Conservation (phyloP, 2,329 filamentous ascomycete genomes). For the Diplodia sapinea region DNA sequence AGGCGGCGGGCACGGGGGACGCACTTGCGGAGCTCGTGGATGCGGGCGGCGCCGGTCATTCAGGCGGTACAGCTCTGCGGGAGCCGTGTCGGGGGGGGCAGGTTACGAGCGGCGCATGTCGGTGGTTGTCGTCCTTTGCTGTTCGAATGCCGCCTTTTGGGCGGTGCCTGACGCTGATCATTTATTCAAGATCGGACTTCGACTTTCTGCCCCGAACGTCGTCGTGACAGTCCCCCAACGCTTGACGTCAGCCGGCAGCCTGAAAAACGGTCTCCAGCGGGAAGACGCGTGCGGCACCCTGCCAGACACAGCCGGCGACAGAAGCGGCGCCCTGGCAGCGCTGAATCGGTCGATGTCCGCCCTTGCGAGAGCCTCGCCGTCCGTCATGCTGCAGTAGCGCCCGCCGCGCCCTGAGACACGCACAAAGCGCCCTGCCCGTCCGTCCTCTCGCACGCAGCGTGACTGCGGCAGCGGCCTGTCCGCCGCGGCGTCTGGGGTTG, state of each 20-base stretch:
- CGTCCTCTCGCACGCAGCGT: background rate
- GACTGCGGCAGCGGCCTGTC: background rate
- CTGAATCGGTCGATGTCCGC: constrained; percentile 25
- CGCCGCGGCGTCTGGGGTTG: background rate
- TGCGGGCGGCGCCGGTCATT: constrained; percentile 29
- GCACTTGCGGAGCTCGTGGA: constrained; percentile 31
- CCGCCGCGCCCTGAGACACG: background rate
- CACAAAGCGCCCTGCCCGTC: background rate
- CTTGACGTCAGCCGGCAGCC: constrained; percentile 32
- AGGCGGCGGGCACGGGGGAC: constrained; percentile 6
- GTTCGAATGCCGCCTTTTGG: constrained; percentile 22
- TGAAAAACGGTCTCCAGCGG: constrained; percentile 25
- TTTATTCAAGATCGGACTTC: constrained; percentile 25
- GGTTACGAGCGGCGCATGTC: constrained; percentile 27
- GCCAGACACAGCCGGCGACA: constrained; percentile 21
- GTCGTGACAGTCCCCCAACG: constrained; percentile 24
- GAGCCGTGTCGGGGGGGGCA: constrained; percentile 26
- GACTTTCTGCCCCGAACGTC: constrained; percentile 21
- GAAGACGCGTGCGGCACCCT: constrained; percentile 29
- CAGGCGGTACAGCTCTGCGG: constrained; percentile 30
- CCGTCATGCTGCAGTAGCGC: constrained; percentile 27
- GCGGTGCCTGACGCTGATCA: constrained; percentile 30
- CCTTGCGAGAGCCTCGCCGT: constrained; percentile 6
- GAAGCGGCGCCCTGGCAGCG: constrained; percentile 1
- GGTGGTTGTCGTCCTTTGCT: constrained; percentile 27